A percentile compares a stretch with the other conserved stretches of the same genome.
phyloP scores from a whole-genome alignment of 305 asterid genomes.

The Fraxinus platypoda region DNA sequence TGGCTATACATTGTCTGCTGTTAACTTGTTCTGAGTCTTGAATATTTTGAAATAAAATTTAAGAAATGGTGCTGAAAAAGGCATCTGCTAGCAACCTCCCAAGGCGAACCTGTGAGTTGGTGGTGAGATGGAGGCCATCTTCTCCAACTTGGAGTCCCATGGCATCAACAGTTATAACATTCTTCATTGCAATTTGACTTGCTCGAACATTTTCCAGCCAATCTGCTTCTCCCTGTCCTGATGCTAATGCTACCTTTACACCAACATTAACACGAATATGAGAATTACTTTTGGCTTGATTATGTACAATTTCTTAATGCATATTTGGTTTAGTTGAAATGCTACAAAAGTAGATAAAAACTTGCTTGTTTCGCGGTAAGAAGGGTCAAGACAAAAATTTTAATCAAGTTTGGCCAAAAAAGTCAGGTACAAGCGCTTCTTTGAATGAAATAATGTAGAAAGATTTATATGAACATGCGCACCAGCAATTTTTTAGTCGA shows the following conservation, averaged over 20 bases:
- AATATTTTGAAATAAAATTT: not conserved
- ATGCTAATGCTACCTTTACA: conserved; percentile 49
- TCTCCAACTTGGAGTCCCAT: conserved; percentile 39
- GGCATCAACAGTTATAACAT: conserved; percentile 52
- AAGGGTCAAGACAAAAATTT: no score
- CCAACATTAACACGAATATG: not conserved
- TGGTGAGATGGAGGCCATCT: conserved; percentile 47
- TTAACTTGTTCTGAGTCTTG: not conserved
- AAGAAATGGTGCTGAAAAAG: conserved; percentile 28
- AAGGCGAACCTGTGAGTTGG: conserved; percentile 46
- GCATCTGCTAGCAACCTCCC: conserved; percentile 53
- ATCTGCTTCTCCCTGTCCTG: conserved; percentile 34
- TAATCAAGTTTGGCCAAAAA: no score
- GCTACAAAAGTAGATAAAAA: not conserved
- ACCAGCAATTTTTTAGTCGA: no score
- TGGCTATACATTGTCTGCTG: not conserved
- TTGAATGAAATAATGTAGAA: no score
- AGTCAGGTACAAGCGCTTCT: no score
- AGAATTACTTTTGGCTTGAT: no score
- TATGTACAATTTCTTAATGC: not conserved
- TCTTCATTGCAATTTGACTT: conserved; percentile 45
- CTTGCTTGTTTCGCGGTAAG: not conserved
- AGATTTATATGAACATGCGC: no score
- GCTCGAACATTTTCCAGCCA: conserved; percentile 37
- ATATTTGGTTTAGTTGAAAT: not conserved